Evolutionary conservation across 1,284 basidiomycete genomes (phyloP).

Genomic region (Amylostereum areolatum): DNA sequence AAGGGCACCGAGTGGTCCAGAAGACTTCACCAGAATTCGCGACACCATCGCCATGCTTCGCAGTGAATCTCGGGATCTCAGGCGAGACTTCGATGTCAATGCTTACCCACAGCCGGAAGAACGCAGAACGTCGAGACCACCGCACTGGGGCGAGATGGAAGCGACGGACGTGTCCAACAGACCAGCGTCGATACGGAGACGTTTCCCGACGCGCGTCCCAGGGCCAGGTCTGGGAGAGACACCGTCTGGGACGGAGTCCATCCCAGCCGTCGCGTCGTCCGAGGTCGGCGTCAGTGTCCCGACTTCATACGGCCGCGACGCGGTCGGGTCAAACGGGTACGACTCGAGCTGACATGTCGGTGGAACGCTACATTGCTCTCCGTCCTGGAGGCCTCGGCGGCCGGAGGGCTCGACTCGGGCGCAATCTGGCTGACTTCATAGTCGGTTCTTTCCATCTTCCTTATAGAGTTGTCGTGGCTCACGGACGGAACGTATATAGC

Average conservation of each 20-base stretch:
- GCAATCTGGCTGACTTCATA: conserved; percentile 54
- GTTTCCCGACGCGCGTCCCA: no score
- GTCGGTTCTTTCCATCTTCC: conserved; percentile 29
- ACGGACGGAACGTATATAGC: conserved; percentile 29
- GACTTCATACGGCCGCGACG: neutral
- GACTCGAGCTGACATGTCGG: neutral
- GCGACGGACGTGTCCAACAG: no score
- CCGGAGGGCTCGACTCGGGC: conserved; percentile 12
- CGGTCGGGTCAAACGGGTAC: neutral
- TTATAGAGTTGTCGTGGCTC: conserved; percentile 1
- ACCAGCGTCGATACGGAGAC: no score
- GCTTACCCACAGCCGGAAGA: no score
- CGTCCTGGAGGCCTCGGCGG: conserved; percentile 6
- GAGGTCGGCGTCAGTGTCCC: neutral
- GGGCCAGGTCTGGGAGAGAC: no score
- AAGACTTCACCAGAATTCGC: no score
- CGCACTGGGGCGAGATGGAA: conserved; percentile 3
- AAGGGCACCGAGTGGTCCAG: no score
- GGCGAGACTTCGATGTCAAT: no score
- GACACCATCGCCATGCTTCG: no score
- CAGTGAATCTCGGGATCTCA: no score
- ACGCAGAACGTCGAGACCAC: neutral
- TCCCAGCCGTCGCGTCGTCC: no score
- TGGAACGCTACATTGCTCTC: neutral
- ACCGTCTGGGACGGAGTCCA: no score